Evolutionary conservation across 345 rosid genomes (phyloP).

Genomic region (Populus simonii): DNA sequence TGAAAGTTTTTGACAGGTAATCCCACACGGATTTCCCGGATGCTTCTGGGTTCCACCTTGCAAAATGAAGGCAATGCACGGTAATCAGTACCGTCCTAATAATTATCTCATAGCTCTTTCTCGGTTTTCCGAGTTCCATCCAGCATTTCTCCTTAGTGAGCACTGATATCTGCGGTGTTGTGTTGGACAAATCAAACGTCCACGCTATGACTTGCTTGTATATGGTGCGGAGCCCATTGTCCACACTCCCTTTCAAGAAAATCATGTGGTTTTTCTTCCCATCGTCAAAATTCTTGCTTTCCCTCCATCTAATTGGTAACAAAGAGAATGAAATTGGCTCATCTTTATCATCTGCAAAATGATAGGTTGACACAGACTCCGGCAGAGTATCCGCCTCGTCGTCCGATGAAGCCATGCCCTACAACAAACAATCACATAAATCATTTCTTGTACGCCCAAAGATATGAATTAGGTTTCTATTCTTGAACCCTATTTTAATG

Average conservation of each 20-base stretch:
- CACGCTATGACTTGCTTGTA: conserved; percentile 63
- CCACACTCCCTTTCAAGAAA: conserved; percentile 60
- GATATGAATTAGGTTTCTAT: too few species aligned
- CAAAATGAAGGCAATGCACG: conserved; percentile 53
- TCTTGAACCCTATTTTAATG: too few species aligned
- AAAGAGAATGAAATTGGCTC: conserved; percentile 53
- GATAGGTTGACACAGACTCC: conserved; percentile 51
- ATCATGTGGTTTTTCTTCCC: conserved; percentile 19
- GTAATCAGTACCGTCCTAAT: conserved; percentile 54
- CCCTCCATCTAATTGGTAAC: conserved; percentile 62
- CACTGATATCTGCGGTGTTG: conserved; percentile 55
- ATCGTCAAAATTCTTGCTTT: conserved; percentile 24
- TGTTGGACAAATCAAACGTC: conserved; percentile 60
- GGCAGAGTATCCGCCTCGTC: conserved; percentile 62
- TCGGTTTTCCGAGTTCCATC: conserved; percentile 68
- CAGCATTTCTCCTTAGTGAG: conserved; percentile 59
- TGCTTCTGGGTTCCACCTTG: conserved; percentile 50
- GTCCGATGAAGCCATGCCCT: conserved; percentile 55
- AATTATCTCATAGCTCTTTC: conserved; percentile 62
- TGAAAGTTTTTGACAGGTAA: conserved; percentile 46
- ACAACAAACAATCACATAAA: too few species aligned
- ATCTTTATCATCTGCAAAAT: conserved; percentile 54
- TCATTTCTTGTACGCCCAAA: too few species aligned
- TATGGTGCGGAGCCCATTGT: conserved; percentile 51
- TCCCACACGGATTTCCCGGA: conserved; percentile 66